Evolutionary conservation across 148 eudicot species (phyloP), one percentile per base, ranked within the genome.

Genomic region (Tetragonia tetragonoides): DNA sequence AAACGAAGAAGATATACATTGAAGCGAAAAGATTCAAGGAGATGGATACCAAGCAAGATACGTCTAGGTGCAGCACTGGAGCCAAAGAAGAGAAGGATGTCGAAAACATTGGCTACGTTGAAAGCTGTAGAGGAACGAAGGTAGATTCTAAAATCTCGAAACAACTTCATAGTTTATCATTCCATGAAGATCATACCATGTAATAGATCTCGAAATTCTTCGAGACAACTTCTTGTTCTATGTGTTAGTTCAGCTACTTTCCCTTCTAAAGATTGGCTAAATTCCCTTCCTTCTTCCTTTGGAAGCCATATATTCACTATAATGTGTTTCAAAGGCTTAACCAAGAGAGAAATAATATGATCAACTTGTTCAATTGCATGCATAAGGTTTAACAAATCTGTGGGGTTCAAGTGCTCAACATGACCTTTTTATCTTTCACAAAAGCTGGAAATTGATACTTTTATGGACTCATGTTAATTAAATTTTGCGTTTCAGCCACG

Each of bases 41-140:
- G 40, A 87, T 87, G 89, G 84, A 87, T 70, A 71, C 61, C 46
- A 83, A 79, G 63, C 67, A 39, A 40, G 72, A 78, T 46, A 34
- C 54, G 56, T 81, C 80, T 51, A 60, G 81, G 51, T 78, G 72
- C 70, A 57, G 72, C 57, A 53, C 60, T 77, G 80, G 80, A 73
- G 56, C 68, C 75, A 78, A 70, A 73, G 72, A 66, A 80, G 74
- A 83, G 15, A 84, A 69, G 41, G 77, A 76, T 75, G 82, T 75
- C 61, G 51, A 70, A 69, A 82, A 46, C 63, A 64, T 75, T 15
- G 69, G 64, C 73, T 74, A 63, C 49, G 79, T 72, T 53, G 79
- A 78, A 10, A 65, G 37, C 41, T 41, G 39, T 77, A 73, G 24
- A 56, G 46, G 70, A 12, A 34, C 12, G 17, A 70, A 69, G 86